These are phyloP conservation scores for Trichoderma lentiforme DNA, from an alignment of 2,329 filamentous ascomycete species.

Conservation along the genomic window DNA sequence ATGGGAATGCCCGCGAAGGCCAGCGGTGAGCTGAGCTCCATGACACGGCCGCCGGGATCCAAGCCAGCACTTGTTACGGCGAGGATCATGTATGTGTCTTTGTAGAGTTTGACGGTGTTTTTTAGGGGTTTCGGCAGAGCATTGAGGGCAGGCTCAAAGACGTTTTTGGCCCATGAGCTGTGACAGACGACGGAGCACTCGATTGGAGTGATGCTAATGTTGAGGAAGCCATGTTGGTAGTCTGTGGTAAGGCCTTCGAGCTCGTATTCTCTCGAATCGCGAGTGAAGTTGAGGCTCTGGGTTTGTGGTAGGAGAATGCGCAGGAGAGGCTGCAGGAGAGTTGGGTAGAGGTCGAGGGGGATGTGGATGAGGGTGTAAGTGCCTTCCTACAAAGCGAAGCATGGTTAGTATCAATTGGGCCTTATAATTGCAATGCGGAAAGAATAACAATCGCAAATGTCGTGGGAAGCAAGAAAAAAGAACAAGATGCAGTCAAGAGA, in stretches of 20 bases:
- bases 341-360: constrained; percentile 71
- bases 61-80: constrained; percentile 87
- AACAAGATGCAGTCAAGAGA: neutral
- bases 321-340: constrained; percentile 83
- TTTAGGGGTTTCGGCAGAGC: constrained; percentile 54
- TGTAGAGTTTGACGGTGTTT: constrained; percentile 66
- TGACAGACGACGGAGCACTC: constrained; percentile 93
- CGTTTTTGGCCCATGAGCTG: constrained; percentile 64
- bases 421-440: neutral
- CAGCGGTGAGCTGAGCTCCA: constrained; percentile 86
- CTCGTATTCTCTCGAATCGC: constrained; percentile 35
- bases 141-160: constrained; percentile 71
- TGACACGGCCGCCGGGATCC: constrained; percentile 84
- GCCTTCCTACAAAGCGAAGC: constrained; percentile 63
- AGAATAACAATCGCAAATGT: neutral
- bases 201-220: constrained; percentile 86
- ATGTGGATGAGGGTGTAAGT: constrained; percentile 88
- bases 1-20: constrained; percentile 92
- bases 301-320: constrained; percentile 71
- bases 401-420: neutral
- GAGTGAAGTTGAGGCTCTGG: constrained; percentile 38
- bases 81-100: constrained; percentile 82
- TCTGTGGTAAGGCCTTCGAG: constrained; percentile 49
- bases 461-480: neutral
- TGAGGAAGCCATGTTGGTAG: constrained; percentile 74